Conservation (phyloP, 2,329 filamentous ascomycete genomes). For the Phialemonium atrogriseum region DNA sequence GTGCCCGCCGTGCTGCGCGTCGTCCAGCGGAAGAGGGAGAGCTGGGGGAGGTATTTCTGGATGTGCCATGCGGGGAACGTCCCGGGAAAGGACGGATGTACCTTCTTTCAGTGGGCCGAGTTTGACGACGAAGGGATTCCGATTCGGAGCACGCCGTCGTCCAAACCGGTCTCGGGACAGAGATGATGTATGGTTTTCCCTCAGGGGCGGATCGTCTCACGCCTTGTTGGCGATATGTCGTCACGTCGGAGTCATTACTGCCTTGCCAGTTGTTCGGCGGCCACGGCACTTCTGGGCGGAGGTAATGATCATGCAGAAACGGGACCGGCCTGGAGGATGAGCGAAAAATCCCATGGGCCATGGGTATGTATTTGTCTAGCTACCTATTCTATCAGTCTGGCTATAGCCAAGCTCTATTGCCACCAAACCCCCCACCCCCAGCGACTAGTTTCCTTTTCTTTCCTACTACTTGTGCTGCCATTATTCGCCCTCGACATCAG, state of each 20-base stretch:
- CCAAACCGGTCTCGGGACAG: no score
- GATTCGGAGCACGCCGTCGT: no score
- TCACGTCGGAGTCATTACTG: no score
- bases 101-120: slow-evolving; percentile 76
- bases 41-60: slow-evolving; percentile 75
- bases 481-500: no score
- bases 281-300: no score
- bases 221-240: no score
- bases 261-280: no score
- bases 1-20: slow-evolving; percentile 64
- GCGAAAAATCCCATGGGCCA: no score
- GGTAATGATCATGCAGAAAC: no score
- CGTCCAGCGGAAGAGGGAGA: slow-evolving; percentile 70
- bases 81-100: slow-evolving; percentile 60
- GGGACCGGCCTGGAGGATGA: no score
- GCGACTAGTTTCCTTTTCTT: slow-evolving; percentile 8
- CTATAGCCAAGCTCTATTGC: slow-evolving; percentile 3
- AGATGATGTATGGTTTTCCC: not conserved
- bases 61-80: slow-evolving; percentile 77
- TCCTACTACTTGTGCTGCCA: slow-evolving; percentile 1
- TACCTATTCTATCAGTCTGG: not conserved
- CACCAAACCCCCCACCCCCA: slow-evolving; percentile 11
- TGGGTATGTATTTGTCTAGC: no score
- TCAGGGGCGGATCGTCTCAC: no score
- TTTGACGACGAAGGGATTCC: slow-evolving; percentile 85